Percentiles rank a stretch among this genome's conserved stretches.
Evolutionary conservation across 352 stramenopile genomes (phyloP).

Genomic region (Phytophthora sojae): DNA sequence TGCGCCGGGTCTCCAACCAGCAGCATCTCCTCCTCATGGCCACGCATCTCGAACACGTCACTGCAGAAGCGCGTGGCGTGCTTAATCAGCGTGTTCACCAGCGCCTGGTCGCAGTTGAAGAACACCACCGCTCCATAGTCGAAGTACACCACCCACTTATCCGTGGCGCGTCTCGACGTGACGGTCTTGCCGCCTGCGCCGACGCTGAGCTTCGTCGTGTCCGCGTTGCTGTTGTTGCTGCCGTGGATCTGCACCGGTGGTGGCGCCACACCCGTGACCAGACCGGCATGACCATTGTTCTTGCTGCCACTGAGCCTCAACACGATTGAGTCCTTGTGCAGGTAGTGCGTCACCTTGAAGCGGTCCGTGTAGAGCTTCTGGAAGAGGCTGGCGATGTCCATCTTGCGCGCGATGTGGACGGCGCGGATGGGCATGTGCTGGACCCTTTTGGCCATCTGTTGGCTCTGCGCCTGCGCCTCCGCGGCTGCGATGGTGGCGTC

Average conservation of each 20-base stretch:
- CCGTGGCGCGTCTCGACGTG: conserved; percentile 79
- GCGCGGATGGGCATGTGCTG: conserved; percentile 87
- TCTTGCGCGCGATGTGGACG: conserved; percentile 85
- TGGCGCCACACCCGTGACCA: conserved; percentile 49
- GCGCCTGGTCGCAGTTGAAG: conserved; percentile 89
- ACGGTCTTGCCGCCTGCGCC: conserved; percentile 53
- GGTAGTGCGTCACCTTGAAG: conserved; percentile 82
- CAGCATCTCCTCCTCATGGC: conserved; percentile 83
- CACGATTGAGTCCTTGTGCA: conserved; percentile 88
- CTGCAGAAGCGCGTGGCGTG: conserved; percentile 81
- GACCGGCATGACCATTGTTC: conserved; percentile 33
- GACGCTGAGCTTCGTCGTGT: conserved; percentile 58
- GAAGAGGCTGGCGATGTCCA: conserved; percentile 88
- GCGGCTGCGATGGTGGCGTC: conserved; percentile 72
- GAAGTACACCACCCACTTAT: conserved; percentile 94
- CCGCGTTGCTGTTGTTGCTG: conserved; percentile 25
- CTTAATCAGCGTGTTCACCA: conserved; percentile 78
- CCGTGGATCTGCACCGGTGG: conserved; percentile 15
- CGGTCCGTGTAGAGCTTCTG: conserved; percentile 88
- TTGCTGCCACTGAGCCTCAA: conserved; percentile 62
- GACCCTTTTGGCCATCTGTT: conserved; percentile 55
- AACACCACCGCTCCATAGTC: conserved; percentile 94
- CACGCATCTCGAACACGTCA: conserved; percentile 80
- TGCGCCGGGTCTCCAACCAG: conserved; percentile 72
- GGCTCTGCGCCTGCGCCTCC: conserved; percentile 57